These are phyloP conservation scores for Suillus plorans DNA, from an alignment of 768 basidiomycete species.

Conservation along the genomic window DNA sequence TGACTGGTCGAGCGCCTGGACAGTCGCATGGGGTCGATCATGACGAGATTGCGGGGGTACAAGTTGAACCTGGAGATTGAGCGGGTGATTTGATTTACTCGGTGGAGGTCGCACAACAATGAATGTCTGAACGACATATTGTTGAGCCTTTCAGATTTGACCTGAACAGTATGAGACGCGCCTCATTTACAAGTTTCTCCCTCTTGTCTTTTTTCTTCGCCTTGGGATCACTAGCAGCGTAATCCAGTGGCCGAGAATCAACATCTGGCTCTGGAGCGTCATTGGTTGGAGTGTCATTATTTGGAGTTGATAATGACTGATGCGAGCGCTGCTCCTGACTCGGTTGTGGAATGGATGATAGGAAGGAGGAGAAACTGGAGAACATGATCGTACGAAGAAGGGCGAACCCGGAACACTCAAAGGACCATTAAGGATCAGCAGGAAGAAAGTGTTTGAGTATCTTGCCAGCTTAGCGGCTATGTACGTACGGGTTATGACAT, in stretches of 20 bases:
- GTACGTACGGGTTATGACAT: not conserved
- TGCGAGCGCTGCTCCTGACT: constrained; percentile 22
- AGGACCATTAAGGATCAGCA: constrained; percentile 4
- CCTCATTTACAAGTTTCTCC: constrained; percentile 49
- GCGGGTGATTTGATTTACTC: constrained; percentile 77
- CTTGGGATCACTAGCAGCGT: constrained; percentile 29
- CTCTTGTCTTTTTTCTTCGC: constrained; percentile 49
- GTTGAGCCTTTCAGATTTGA: constrained; percentile 7
- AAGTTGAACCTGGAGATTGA: constrained; percentile 91
- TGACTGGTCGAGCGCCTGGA: constrained; percentile 46
- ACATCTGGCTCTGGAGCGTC: constrained; percentile 8
- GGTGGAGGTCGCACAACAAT: constrained; percentile 92
- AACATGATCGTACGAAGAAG: constrained; percentile 39
- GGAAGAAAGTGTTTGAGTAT: not conserved
- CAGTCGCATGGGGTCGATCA: constrained; percentile 35
- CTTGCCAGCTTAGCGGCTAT: not conserved
- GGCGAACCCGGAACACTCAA: constrained; percentile 3
- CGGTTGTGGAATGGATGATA: constrained; percentile 48
- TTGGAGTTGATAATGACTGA: constrained; percentile 19
- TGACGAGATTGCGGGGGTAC: constrained; percentile 58
- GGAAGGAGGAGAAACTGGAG: constrained; percentile 49
- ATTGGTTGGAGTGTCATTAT: constrained; percentile 10
- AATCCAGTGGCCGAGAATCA: constrained; percentile 3
- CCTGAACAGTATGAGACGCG: constrained; percentile 22
- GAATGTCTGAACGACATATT: constrained; percentile 59